Base-by-base conservation (phyloP, 179 eudicot species). In the Beta corolliflora region DNA sequence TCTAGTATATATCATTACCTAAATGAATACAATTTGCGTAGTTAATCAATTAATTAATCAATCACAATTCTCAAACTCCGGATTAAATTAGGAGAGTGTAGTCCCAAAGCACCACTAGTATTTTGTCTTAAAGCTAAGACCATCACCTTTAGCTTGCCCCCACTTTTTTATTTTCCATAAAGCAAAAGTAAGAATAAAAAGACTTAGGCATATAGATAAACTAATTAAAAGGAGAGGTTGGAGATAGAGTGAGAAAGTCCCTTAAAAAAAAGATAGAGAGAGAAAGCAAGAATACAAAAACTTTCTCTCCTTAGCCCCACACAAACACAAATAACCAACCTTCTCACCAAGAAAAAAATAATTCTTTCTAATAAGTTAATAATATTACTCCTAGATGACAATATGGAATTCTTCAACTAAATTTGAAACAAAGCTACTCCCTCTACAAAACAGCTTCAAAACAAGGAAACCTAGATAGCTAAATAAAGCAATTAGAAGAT, bases 131-230 rank as follows among this genome's bases (percentile, higher is more conserved):
- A 88, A 90, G 89, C 88, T 80, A 82, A 81, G 85, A 71, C 88
- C 89, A 86, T 81, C 92, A 84, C 77, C 90, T 86, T 91, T 92
- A 36, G 85, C 72, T 70, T 65, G 44, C 79, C 82, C 88, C 85
- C 88, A 86, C 91, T 84, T 81, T 78, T 75, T 72, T 79, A 14
- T 91, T 90, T 85, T 78, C 80, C 80, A 85, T 84, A 93, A 92
- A 93, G 94, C 80, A 85, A 93, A 92, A 93, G 93, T 76, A 83
- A 87, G 88, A 87, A 86, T 86, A 83, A 75, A 86, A 90, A 84
- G 83, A 81, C 72, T 73, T 79, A 75, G 36, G 29, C 25, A 25
- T 71, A 12, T 46, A 48, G 18, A 69, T 80, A 79, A 82, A 83
- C 52, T 79, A 86, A 83, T 73, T 56, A 74, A 83, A 84, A 54